A percentile compares a stretch with the other conserved stretches of the same genome.
phyloP scores from a whole-genome alignment of 495 filamentous ascomycete species.

The Penicillium fimorum region DNA sequence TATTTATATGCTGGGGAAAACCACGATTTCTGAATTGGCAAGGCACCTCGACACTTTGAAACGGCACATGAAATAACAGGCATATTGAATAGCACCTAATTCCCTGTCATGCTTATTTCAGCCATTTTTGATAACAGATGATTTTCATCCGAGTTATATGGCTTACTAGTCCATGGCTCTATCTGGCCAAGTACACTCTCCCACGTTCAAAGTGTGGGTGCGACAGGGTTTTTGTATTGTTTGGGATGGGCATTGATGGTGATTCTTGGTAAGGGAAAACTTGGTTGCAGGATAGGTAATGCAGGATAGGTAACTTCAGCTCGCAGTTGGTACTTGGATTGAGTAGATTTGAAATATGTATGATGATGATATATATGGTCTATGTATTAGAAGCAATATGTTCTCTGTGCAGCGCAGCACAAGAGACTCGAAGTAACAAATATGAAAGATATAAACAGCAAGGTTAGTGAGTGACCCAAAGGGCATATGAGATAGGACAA shows the following conservation, averaged over 20 bases:
- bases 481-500: neutral
- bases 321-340: slow-evolving; percentile 25
- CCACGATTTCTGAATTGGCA: neutral
- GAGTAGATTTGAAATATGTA: slow-evolving; percentile 10
- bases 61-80: neutral
- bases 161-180: too few relatives aligned
- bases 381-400: neutral
- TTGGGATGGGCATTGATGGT: slow-evolving; percentile 16
- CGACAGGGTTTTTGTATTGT: too few relatives aligned
- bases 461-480: neutral
- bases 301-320: slow-evolving; percentile 12
- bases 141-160: too few relatives aligned
- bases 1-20: neutral
- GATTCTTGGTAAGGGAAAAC: slow-evolving; percentile 14
- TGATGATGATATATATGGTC: neutral
- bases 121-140: too few relatives aligned
- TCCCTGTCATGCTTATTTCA: too few relatives aligned
- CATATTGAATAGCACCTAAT: neutral
- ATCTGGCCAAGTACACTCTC: too few relatives aligned
- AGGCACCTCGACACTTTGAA: neutral
- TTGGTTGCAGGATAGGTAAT: slow-evolving; percentile 23
- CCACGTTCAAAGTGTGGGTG: too few relatives aligned
- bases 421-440: neutral
- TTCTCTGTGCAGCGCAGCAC: neutral
- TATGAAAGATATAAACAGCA: neutral